Percentiles rank a stretch among this genome's conserved stretches.
Conservation (phyloP, 495 filamentous ascomycete species). For the Penicillium arizonense region DNA sequence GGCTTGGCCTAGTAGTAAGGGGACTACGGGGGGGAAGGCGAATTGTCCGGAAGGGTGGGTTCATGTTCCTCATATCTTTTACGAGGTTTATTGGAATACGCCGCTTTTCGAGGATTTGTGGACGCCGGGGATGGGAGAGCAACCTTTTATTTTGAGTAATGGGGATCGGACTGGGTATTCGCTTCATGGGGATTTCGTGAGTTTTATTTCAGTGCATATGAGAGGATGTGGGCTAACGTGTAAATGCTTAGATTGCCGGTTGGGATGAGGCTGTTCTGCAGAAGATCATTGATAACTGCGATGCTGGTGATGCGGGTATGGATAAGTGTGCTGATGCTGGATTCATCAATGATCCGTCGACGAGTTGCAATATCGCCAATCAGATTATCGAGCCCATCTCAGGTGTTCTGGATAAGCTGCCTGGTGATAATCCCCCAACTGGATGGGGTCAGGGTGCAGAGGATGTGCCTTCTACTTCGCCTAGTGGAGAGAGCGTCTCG, state of each 20-base stretch:
- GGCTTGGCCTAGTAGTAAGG: constrained; percentile 10
- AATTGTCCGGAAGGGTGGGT: constrained; percentile 18
- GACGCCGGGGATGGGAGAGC: constrained; percentile 40
- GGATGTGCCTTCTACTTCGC: constrained; percentile 9
- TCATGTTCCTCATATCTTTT: constrained; percentile 64
- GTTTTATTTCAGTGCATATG: background rate
- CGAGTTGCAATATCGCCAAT: constrained; percentile 48
- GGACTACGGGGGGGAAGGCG: constrained; percentile 7
- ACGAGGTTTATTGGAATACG: constrained; percentile 66
- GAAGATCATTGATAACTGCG: constrained; percentile 59
- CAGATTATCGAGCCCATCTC: constrained; percentile 35
- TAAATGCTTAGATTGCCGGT: constrained; percentile 49
- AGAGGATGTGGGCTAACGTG: background rate
- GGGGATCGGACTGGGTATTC: constrained; percentile 29
- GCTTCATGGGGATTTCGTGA: constrained; percentile 26
- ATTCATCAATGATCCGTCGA: constrained; percentile 29
- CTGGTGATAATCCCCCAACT: constrained; percentile 42
- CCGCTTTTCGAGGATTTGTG: constrained; percentile 44
- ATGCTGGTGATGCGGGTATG: constrained; percentile 45
- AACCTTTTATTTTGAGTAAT: constrained; percentile 43
- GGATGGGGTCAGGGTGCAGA: constrained; percentile 13
- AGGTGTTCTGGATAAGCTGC: constrained; percentile 37
- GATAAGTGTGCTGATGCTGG: constrained; percentile 47
- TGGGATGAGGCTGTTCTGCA: constrained; percentile 65
- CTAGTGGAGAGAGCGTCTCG: background rate